A percentile compares a stretch with the other conserved stretches of the same genome.
Evolutionary conservation across 148 eudicot species (phyloP).

Genomic region (Rhododendron williamsianum): DNA sequence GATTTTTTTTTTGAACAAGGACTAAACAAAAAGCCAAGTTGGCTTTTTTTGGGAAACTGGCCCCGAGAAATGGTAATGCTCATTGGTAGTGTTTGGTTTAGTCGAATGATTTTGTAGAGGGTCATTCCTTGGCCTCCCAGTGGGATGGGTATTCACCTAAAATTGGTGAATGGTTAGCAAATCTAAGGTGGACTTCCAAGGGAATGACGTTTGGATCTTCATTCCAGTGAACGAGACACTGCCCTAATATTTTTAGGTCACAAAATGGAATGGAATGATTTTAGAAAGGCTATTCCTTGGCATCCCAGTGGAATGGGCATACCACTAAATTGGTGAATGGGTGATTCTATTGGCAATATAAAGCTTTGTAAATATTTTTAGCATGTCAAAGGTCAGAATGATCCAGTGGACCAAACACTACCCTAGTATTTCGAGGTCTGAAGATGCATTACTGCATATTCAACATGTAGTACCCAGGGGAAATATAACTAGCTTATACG

Average conservation of each 20-base stretch:
- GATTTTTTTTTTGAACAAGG: too few relatives aligned
- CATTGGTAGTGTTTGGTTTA: neutral
- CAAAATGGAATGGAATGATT: neutral
- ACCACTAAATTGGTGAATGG: neutral
- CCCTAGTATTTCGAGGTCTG: neutral
- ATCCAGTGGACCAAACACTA: neutral
- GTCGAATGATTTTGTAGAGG: neutral
- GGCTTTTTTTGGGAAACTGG: too few relatives aligned
- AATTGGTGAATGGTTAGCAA: neutral
- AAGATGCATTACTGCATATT: neutral
- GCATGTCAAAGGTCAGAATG: neutral
- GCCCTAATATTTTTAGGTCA: neutral
- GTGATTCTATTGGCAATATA: neutral
- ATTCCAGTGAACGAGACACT: neutral
- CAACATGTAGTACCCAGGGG: neutral
- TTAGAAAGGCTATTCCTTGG: neutral
- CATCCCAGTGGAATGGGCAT: neutral
- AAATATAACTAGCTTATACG: neutral
- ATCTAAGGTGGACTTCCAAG: neutral
- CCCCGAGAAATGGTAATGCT: neutral
- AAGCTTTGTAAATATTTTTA: neutral
- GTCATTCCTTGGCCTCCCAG: neutral
- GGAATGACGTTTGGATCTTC: neutral
- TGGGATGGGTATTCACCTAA: neutral
- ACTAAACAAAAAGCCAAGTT: too few relatives aligned